Base-by-base conservation (phyloP, 805 yeast genomes). In the Wickerhamiella shivajii region DNA sequence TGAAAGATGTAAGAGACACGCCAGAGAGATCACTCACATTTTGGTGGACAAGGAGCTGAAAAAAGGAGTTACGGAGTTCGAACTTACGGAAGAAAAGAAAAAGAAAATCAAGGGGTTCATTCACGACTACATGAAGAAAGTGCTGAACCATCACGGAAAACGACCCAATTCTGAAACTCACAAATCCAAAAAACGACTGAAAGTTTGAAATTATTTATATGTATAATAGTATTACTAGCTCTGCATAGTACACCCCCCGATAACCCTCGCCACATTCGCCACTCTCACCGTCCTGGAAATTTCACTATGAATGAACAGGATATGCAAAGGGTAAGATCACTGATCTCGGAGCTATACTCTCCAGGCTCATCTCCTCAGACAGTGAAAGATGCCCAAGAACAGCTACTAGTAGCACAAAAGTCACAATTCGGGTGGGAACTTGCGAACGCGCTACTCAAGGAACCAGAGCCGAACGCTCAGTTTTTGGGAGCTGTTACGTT, bases 401-500 rank as follows among this genome's bases (percentile, higher is more conserved):
- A 60, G 28, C 62, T 81, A 6, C 87, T 77, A 43, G 44, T 39
- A 3, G 46, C 72, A 5, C 93, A 81, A 49, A 63, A 59, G 43
- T 67, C 75, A 0, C 52, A 56, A 0, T 46, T 63, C 31, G 87
- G 81, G 1, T 63, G 71, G 57, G 41, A 43, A 2, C 47, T 81
- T 16, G 93, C 85, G 0, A 61, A 65, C 22, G 43, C 53, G 24
- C 58, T 81, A 14, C 55, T 81, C 6, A 39, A 39, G 29, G 40
- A 53, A 2, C 25, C 41, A 12, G 47, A 51, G 17, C 45, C 59
- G 4, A 46, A 55, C 27, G 50, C 54, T 23, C 70, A 72, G 46
- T 81, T 76, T 50, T 75, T 81, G 46, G 94, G 93, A 0, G 93
- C 92, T 0, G 62, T 78, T 37, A 81, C 93, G 0, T 72, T 70